Base-by-base conservation (phyloP, 306 rosid genomes). In the Neltuma alba region DNA sequence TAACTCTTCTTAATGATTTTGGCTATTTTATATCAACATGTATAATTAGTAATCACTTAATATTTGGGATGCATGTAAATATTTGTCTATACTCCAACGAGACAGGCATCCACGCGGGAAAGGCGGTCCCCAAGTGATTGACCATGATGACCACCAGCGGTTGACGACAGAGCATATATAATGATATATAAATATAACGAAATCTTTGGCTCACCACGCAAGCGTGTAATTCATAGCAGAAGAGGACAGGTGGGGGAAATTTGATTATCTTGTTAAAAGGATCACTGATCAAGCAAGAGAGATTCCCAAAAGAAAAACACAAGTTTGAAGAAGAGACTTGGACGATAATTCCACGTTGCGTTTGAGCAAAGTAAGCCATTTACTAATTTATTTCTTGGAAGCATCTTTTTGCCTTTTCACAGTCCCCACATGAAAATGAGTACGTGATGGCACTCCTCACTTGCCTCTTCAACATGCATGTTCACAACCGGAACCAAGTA, bases 291-390 rank as follows among this genome's bases (percentile, higher is more conserved):
- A 7, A 25, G 27, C 25, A 74, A 7, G 27, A 63, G 10, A 41
- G 28, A 5, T 27, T 16, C 34, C 65, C 16, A 10, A 66, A 72
- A 42, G 70, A 41, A 57, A 9, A 4, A 3, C 54, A 8, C 54
- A 42, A 34, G 28, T 62, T 36, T 63, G 54, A 48, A 40, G 47
- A 25, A 9, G 65, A 77, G 76, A 38, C 77, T 74, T 66, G 3
- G n/a, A 72, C 18, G 34, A 55, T 71, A 70, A 18, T 42, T 71
- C 71, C 76, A 70, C 84, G 28, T 84, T 75, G 55, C 84, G 79
- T 80, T 38, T 44, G 44, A 48, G 65, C 63, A 79, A 79, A 21
- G 78, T 76, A 70, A 76, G 48, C n/a, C 2, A 12, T 7, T 34
- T 42, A 70, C 40, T 10, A 33, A 33, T 2, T 33, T 37, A 37